phyloP scores from a whole-genome alignment of 1,139 yeast genomes.

The Suhomyces yuchorum region DNA sequence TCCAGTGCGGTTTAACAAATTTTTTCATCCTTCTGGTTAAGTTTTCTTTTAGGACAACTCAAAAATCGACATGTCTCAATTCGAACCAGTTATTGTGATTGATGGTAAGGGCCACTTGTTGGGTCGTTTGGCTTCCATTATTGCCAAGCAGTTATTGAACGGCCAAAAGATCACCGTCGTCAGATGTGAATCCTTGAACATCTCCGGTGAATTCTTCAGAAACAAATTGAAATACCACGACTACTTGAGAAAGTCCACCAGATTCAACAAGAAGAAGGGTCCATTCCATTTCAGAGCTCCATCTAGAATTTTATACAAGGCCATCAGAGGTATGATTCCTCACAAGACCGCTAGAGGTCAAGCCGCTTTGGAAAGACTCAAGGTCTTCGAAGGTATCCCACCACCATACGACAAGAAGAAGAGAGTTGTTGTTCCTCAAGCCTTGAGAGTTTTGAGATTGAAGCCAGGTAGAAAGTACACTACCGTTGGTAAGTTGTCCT shows the following conservation, averaged over 20 bases:
- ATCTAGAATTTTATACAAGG: constrained; percentile 99
- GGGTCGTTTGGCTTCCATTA: constrained; percentile 99
- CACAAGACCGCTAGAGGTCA: constrained; percentile 99
- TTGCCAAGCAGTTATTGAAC: constrained; percentile 97
- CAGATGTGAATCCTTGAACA: constrained; percentile 97
- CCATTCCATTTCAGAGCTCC: constrained; percentile 99
- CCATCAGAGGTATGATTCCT: constrained; percentile 98
- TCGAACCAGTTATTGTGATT: constrained; percentile 96
- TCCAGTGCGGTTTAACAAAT: constrained; percentile 13
- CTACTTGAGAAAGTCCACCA: constrained; percentile 98
- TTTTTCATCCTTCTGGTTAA: constrained; percentile 14
- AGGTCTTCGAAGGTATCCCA: constrained; percentile 99
- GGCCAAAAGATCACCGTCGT: constrained; percentile 98
- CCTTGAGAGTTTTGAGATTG: constrained; percentile 98
- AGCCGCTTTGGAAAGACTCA: constrained; percentile 99
- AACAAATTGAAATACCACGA: constrained; percentile 99
- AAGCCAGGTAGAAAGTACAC: constrained; percentile 99
- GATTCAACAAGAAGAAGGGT: constrained; percentile 98
- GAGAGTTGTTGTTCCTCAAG: constrained; percentile 99
- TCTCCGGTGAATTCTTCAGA: constrained; percentile 99
- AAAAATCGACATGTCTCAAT: constrained; percentile 66
- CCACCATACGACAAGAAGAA: constrained; percentile 99
- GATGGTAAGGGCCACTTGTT: constrained; percentile 99
- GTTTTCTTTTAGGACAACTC: constrained; percentile 15
- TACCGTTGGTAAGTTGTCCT: constrained; percentile 93